Evolutionary conservation across 805 yeast species (phyloP), one percentile per base, ranked within the genome.

Genomic region (Clavispora vitiphila): DNA sequence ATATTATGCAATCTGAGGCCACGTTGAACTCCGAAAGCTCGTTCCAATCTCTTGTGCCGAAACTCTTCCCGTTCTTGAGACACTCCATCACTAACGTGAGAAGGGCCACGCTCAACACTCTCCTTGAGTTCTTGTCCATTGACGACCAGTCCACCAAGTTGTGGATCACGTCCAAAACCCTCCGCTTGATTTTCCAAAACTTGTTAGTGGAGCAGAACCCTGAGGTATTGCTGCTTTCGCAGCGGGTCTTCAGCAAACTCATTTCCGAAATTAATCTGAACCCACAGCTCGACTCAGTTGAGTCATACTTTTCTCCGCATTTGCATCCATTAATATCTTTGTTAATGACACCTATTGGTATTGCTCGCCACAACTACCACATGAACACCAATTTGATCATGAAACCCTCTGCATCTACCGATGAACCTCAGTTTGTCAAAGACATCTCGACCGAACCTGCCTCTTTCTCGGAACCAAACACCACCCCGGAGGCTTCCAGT

Each of bases 71-170:
- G 18, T 93, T 93, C 55, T 71, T 93, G 48, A 78, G 99, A 50
- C 99, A 93, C 63, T 88, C 98, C 1, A 89, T 93, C 44, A 76
- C 90, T 2, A 86, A 87, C 52, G 98, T 93, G 10, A 76, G 99
- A 51, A 83, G 79, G 54, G 86, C 98, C 0, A 96, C 91, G 2
- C 65, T 93, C 31, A 78, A 85, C 46, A 83, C 97, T 1, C 67
- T 93, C 21, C 57, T 77, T 31, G 93, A 95, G 38, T 90, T 95
- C 55, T 67, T 89, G 42, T 69, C 77, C 11, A 72, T 78, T 16
- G 65, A 72, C 10, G 80, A 81, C 46, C 69, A 74, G 35, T 49
- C 60, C 15, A 59, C 74, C 2, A 76, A 79, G 48, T 71, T 72
- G 38, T 93, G 98, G 97, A 78, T 90, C 16, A 81, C 83, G 53